A percentile compares a stretch with the other conserved stretches of the same genome.
These are phyloP conservation scores for Juglanconis oblonga DNA, from an alignment of 2,329 filamentous ascomycete genomes.

Conservation along the genomic window DNA sequence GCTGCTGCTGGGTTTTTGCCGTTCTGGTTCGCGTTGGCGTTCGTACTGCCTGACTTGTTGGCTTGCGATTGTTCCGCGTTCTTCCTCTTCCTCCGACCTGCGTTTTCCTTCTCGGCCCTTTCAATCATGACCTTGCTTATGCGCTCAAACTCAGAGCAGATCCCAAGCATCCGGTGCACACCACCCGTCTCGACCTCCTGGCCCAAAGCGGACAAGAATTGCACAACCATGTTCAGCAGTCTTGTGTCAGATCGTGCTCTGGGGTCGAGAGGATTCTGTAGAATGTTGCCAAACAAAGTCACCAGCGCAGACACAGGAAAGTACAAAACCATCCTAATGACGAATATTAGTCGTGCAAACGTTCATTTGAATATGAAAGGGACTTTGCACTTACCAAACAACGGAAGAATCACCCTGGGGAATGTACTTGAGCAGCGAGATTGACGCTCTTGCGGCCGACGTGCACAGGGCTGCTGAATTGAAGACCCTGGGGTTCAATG, in stretches of 20 bases:
- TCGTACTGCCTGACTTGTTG: constrained; percentile 4
- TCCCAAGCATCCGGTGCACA: constrained; percentile 87
- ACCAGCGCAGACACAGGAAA: constrained; percentile 95
- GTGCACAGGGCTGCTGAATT: constrained; percentile 91
- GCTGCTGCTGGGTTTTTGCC: background rate
- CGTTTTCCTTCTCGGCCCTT: constrained; percentile 81
- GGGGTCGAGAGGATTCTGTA: constrained; percentile 91
- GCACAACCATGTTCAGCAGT: constrained; percentile 89
- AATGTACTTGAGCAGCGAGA: constrained; percentile 92
- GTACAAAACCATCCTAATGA: constrained; percentile 79
- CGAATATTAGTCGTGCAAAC: background rate
- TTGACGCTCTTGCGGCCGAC: constrained; percentile 86
- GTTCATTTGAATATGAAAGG: background rate
- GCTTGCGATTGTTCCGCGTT: constrained; percentile 31
- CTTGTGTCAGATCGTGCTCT: constrained; percentile 84
- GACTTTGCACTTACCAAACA: constrained; percentile 69
- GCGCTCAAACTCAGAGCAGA: constrained; percentile 94
- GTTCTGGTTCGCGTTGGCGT: constrained; percentile 7
- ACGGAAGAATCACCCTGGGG: constrained; percentile 92
- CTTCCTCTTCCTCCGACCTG: constrained; percentile 81
- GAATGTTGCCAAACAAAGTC: constrained; percentile 91
- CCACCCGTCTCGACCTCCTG: constrained; percentile 86
- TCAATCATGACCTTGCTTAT: constrained; percentile 90
- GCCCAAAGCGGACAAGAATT: constrained; percentile 85
- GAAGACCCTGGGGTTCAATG: constrained; percentile 90